These are phyloP conservation scores for Apophysomyces variabilis DNA, from an alignment of 371 early-diverging fungal species.

Conservation along the genomic window DNA sequence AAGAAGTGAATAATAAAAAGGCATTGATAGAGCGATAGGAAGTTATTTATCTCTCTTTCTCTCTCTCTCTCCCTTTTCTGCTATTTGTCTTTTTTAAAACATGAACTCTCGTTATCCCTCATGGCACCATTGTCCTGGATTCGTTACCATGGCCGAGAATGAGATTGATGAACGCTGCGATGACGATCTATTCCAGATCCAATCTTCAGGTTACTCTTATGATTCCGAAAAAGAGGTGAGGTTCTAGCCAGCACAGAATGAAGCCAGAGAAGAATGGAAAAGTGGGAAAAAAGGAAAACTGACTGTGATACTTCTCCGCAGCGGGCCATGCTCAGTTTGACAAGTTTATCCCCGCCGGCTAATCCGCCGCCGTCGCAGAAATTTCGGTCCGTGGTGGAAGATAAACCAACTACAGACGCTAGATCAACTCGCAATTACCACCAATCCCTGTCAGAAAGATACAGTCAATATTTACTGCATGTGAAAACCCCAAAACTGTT, in stretches of 20 bases:
- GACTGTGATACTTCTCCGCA: conserved; percentile 5
- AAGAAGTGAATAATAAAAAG: not conserved
- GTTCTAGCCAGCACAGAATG: no score
- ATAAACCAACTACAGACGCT: not conserved
- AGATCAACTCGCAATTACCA: not conserved
- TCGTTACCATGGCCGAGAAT: not conserved
- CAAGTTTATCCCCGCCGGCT: not conserved
- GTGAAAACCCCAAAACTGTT: not conserved
- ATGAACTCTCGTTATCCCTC: not conserved
- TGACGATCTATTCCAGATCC: not conserved
- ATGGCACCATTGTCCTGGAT: not conserved
- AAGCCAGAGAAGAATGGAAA: no score
- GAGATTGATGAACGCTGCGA: conserved; percentile 4
- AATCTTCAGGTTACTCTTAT: not conserved
- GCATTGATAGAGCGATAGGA: not conserved
- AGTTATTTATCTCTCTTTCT: not conserved
- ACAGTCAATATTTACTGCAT: not conserved
- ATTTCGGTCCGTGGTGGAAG: not conserved
- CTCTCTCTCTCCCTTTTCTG: not conserved
- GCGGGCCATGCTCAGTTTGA: not conserved
- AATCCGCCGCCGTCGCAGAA: not conserved
- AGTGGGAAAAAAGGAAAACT: not conserved
- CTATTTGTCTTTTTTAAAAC: not conserved
- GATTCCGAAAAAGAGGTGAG: not conserved
- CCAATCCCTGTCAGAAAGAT: not conserved